Evolutionary conservation across 2,329 filamentous ascomycete genomes (phyloP), one percentile per base, ranked within the genome.

Genomic region (Fusarium chaquense): DNA sequence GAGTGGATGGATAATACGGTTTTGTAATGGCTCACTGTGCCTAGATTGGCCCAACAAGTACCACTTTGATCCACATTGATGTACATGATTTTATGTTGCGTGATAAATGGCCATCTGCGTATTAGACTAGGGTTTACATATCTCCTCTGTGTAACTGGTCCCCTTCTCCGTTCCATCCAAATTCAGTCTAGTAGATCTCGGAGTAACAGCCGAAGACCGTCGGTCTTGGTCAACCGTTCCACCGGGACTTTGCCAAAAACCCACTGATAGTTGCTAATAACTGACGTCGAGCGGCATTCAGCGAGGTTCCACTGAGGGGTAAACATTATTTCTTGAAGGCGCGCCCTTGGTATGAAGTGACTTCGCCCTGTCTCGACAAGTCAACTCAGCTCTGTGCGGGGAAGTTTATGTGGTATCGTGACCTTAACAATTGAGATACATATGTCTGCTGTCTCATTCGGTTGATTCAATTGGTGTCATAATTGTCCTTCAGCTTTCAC

Each of bases 121-220:
- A 40, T 20, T 10, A 13, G n/a, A n/a, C n/a, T n/a, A n/a, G 13
- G 13, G 13, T 38, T 51, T 40, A 40, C 26, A 18, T 30, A 52
- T 52, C 18, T 4, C 13, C 10, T 13, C 13, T 9, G 10, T 11
- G 4, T 18, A 8, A 52, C 26, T 40, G 35, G 36, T 28, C 30
- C 33, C 35, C 12, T 22, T 26, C 35, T 9, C 33, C 24, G 33
- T 24, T 46, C 22, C 24, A 5, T 18, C 35, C 33, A 11, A 28
- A 40, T 41, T 3, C 9, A 52, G 35, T 2, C 10, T 40, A 52
- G 49, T 20, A 52, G 49, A 38, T n/a, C 13, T 52, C 49, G 49
- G 49, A 18, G 49, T 26, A 24, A 28, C 16, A n/a, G 24, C 49
- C 49, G 49, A 41, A 52, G 22, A 52, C 49, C 49, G 49, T 52